Evolutionary conservation across 768 basidiomycete species (phyloP).

Genomic region (Russula ochroleuca): DNA sequence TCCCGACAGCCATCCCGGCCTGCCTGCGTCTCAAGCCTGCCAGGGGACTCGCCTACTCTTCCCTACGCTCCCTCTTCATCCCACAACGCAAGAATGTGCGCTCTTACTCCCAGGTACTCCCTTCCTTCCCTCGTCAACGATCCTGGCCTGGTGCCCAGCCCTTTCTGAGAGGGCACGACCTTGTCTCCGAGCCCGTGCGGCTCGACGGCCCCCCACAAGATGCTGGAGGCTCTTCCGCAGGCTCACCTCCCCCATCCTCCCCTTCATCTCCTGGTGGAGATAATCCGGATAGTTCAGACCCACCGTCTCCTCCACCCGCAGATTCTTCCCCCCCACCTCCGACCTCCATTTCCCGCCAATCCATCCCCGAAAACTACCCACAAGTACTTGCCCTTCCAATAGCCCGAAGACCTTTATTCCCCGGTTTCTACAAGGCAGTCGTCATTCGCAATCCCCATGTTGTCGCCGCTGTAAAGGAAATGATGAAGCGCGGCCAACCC

Average conservation of each 20-base stretch:
- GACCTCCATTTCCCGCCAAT: slow-evolving; percentile 73
- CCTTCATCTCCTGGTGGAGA: slow-evolving; percentile 42
- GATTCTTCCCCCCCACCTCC: slow-evolving; percentile 37
- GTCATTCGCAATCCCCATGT: slow-evolving; percentile 88
- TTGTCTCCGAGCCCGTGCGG: slow-evolving; percentile 11
- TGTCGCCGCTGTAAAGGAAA: slow-evolving; percentile 90
- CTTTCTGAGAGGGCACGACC: neutral
- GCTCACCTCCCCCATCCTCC: slow-evolving; percentile 39
- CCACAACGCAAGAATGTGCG: neutral
- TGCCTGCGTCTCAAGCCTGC: neutral
- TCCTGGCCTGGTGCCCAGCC: neutral
- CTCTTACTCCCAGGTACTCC: slow-evolving; percentile 4
- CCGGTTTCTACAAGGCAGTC: slow-evolving; percentile 97
- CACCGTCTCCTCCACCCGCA: slow-evolving; percentile 40
- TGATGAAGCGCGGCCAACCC: slow-evolving; percentile 94
- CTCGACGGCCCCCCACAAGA: slow-evolving; percentile 18
- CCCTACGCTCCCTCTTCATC: slow-evolving; percentile 1
- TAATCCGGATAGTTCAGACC: slow-evolving; percentile 37
- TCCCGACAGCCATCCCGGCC: neutral
- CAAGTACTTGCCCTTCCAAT: slow-evolving; percentile 94
- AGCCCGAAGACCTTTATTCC: slow-evolving; percentile 91
- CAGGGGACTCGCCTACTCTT: neutral
- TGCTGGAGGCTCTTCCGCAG: slow-evolving; percentile 30
- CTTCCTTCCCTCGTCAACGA: neutral
- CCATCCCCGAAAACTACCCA: slow-evolving; percentile 87